Evolutionary conservation across 768 basidiomycete genomes (phyloP).

Genomic region (Leucogyrophana mollusca): DNA sequence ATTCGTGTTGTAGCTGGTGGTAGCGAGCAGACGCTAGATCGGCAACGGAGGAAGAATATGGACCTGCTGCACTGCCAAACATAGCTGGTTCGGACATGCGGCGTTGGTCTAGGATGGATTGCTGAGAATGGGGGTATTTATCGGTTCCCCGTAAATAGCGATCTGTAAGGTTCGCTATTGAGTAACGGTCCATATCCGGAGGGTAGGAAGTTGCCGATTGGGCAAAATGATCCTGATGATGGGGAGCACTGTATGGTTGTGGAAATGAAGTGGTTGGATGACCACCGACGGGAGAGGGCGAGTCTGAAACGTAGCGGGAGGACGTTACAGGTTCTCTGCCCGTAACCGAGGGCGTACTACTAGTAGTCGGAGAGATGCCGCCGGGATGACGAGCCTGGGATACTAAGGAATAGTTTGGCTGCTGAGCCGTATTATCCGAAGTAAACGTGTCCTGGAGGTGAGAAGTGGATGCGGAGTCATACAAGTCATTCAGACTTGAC

Average conservation of each 20-base stretch:
- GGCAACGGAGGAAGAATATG: slow-evolving; percentile 28
- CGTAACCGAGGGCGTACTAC: background rate
- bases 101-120: slow-evolving; percentile 51
- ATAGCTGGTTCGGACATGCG: slow-evolving; percentile 70
- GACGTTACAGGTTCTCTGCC: background rate
- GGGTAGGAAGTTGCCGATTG: slow-evolving; percentile 39
- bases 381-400: slow-evolving; percentile 17
- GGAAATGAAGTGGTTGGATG: slow-evolving; percentile 38
- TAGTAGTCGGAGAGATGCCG: slow-evolving; percentile 5
- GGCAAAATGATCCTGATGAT: slow-evolving; percentile 44
- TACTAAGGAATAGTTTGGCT: slow-evolving; percentile 15
- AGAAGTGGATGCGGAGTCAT: slow-evolving; percentile 21
- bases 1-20: slow-evolving; percentile 42
- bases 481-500: slow-evolving; percentile 32
- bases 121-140: slow-evolving; percentile 33
- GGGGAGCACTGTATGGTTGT: slow-evolving; percentile 40
- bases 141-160: slow-evolving; percentile 39
- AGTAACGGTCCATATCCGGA: slow-evolving; percentile 41
- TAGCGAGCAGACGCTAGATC: slow-evolving; percentile 33
- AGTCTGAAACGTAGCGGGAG: slow-evolving; percentile 32
- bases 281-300: slow-evolving; percentile 44
- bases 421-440: slow-evolving; percentile 15
- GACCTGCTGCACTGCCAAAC: slow-evolving; percentile 41
- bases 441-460: slow-evolving; percentile 11
- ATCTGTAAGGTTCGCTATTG: slow-evolving; percentile 35